These are phyloP conservation scores for Fusarium sp. DNA, from an alignment of 2,329 filamentous ascomycete genomes.

Conservation along the genomic window DNA sequence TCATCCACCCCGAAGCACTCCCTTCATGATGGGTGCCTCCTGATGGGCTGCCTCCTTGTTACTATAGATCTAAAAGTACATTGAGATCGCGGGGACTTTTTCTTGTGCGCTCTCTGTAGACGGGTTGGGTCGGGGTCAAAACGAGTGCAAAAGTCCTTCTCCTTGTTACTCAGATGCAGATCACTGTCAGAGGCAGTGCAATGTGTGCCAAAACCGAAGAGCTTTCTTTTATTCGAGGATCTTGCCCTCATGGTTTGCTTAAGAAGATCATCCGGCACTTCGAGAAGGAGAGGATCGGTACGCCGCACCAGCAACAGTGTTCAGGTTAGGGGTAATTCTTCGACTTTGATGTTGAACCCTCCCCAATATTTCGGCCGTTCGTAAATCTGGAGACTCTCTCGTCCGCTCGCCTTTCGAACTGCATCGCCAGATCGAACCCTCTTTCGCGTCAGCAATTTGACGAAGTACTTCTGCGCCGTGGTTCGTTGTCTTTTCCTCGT, in stretches of 20 bases:
- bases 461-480: neutral
- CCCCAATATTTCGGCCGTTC: fast-evolving
- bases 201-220: neutral
- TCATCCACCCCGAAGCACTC: too few species aligned
- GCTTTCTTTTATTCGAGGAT: neutral
- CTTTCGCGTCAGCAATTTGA: neutral
- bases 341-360: neutral
- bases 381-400: neutral
- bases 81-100: fast-evolving
- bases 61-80: fast-evolving
- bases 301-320: neutral
- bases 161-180: neutral
- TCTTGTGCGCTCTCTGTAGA: too few species aligned
- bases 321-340: fast-evolving
- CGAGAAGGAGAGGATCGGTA: neutral
- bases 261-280: too few species aligned
- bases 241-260: too few species aligned
- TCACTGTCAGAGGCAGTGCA: neutral
- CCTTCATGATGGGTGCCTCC: too few species aligned
- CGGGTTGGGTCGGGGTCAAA: fast-evolving
- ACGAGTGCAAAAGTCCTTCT: too few species aligned
- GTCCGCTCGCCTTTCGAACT: fast-evolving
- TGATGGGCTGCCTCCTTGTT: too few species aligned
- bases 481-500: fast-evolving
- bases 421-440: fast-evolving